These are phyloP conservation scores for Ricinus communis DNA, from an alignment of 345 rosid species.

Conservation along the genomic window DNA sequence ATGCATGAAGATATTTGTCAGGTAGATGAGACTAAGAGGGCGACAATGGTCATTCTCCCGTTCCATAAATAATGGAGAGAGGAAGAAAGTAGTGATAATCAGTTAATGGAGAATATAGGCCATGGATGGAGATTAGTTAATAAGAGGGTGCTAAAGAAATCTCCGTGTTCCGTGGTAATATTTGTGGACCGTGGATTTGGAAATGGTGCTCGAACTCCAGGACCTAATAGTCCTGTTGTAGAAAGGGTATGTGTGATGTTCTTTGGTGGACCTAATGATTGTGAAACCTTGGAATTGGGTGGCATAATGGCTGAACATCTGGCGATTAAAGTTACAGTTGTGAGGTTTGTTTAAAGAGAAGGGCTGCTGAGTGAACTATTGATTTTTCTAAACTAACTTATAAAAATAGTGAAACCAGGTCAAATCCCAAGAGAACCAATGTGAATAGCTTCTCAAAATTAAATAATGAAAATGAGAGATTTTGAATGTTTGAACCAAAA, in stretches of 20 bases:
- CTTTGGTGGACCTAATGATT: conserved; percentile 81
- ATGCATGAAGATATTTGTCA: conserved; percentile 87
- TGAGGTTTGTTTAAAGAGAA: conserved; percentile 46
- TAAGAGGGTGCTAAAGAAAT: conserved; percentile 62
- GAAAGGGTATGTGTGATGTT: conserved; percentile 61
- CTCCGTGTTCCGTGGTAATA: conserved; percentile 76
- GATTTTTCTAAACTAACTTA: too few species aligned
- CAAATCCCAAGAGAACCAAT: too few species aligned
- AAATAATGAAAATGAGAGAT: too few species aligned
- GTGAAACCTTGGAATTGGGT: conserved; percentile 73
- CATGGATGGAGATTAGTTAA: conserved; percentile 79
- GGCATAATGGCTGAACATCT: conserved; percentile 78
- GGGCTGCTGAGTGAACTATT: conserved; percentile 29
- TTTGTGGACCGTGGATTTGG: conserved; percentile 85
- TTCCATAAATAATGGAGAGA: conserved; percentile 77
- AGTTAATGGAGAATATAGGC: conserved; percentile 53
- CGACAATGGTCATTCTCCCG: conserved; percentile 61
- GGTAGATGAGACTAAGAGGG: conserved; percentile 65
- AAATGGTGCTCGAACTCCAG: conserved; percentile 29
- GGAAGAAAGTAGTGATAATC: conserved; percentile 39
- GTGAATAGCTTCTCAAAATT: too few species aligned
- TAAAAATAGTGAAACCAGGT: too few species aligned
- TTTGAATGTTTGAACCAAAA: too few species aligned
- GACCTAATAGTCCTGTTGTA: conserved; percentile 17
- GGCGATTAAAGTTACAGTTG: conserved; percentile 48